Percentiles rank a stretch among this genome's conserved stretches.
Evolutionary conservation across 352 stramenopile genomes (phyloP).

Genomic region (Phytopythium kandeliae): DNA sequence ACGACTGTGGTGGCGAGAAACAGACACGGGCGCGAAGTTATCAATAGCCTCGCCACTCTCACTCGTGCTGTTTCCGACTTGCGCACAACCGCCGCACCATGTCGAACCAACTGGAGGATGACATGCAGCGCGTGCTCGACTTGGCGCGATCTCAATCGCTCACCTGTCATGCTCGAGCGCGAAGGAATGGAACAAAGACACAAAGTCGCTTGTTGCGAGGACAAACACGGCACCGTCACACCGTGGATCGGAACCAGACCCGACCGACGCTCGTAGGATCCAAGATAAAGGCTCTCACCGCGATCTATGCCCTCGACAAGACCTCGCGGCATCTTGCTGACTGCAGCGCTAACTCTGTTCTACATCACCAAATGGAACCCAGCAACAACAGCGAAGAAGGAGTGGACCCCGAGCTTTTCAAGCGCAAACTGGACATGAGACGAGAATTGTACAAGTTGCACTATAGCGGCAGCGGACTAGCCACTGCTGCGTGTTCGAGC

Average conservation of each 20-base stretch:
- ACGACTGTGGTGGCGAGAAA: too few relatives aligned
- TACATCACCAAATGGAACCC: constrained; percentile 1
- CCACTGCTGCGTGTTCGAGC: constrained; percentile 13
- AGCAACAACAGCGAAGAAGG: constrained; percentile 1
- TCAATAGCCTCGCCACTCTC: too few relatives aligned
- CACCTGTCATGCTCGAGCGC: constrained; percentile 7
- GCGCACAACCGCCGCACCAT: too few relatives aligned
- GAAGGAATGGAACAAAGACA: constrained; percentile 1
- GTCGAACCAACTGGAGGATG: constrained; percentile 38
- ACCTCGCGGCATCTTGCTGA: constrained; percentile 17
- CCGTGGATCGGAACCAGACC: constrained; percentile 1
- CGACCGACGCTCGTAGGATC: constrained; percentile 16
- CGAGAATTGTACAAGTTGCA: constrained; percentile 44
- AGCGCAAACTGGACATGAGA: constrained; percentile 29
- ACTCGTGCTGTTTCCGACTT: too few relatives aligned
- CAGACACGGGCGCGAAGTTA: too few relatives aligned
- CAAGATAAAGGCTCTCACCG: constrained; percentile 22
- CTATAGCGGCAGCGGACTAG: constrained; percentile 28
- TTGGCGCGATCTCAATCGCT: constrained; percentile 27
- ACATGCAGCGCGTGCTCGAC: constrained; percentile 48
- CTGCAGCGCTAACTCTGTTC: constrained; percentile 12
- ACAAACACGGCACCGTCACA: constrained; percentile 22
- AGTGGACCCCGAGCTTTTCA: constrained; percentile 13
- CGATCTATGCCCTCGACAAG: constrained; percentile 29
- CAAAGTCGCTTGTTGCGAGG: too few relatives aligned